These are phyloP conservation scores for Petunia secreta DNA, from an alignment of 257 asterid genomes.

Conservation along the genomic window DNA sequence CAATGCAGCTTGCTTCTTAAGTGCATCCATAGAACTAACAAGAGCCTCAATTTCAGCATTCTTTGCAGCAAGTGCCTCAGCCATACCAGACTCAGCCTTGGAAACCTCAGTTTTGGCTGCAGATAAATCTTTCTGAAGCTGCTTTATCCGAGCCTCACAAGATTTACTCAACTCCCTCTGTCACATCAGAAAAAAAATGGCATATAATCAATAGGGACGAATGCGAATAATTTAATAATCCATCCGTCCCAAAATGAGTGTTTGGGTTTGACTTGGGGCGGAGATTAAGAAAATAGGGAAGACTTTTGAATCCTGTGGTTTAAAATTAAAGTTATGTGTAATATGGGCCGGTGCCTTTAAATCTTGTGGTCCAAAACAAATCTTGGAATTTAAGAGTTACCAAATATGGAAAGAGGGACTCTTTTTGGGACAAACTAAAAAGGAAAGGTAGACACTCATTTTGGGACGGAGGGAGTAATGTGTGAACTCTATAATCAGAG, in stretches of 20 bases:
- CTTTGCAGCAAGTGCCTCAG: slow-evolving; percentile 89
- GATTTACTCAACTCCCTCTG: slow-evolving; percentile 98
- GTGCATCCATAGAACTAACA: slow-evolving; percentile 67
- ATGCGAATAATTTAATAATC: slow-evolving; percentile 19
- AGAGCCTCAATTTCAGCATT: slow-evolving; percentile 97
- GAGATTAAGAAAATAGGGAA: too few species aligned
- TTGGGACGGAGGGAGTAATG: too few species aligned
- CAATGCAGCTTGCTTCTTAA: slow-evolving; percentile 91
- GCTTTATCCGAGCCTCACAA: slow-evolving; percentile 74
- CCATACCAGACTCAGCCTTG: slow-evolving; percentile 80
- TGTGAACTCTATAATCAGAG: slow-evolving; percentile 28
- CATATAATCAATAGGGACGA: slow-evolving; percentile 26
- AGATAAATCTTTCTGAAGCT: slow-evolving; percentile 81
- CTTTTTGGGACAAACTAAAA: too few species aligned
- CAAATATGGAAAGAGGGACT: too few species aligned
- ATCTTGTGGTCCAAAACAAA: too few species aligned
- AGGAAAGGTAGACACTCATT: too few species aligned
- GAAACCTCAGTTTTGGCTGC: slow-evolving; percentile 79
- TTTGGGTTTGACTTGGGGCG: too few species aligned
- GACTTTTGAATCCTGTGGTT: too few species aligned
- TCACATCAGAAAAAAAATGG: slow-evolving; percentile 38
- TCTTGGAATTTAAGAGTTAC: too few species aligned
- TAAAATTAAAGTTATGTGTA: too few species aligned
- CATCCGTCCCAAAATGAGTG: too few species aligned
- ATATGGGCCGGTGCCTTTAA: too few species aligned